phyloP scores from a whole-genome alignment of 805 yeast species.

The Metschnikowia noctiluminum region DNA sequence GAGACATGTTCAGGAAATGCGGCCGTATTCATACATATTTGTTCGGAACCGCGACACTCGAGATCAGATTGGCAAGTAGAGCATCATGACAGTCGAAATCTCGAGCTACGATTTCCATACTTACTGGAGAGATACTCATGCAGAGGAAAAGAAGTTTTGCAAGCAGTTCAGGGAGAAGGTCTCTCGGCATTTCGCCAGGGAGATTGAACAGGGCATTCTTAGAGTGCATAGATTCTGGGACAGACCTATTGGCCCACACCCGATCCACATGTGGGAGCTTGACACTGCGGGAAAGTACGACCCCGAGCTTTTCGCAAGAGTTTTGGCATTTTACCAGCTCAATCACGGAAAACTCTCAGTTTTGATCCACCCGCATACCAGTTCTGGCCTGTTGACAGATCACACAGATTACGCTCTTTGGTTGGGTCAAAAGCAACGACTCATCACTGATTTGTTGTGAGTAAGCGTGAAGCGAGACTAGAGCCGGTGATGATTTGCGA shows the following conservation, averaged over 20 bases:
- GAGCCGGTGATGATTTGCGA: too few relatives aligned
- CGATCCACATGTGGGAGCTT: slow-evolving; percentile 55
- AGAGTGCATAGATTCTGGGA: slow-evolving; percentile 46
- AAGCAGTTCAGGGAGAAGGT: slow-evolving; percentile 38
- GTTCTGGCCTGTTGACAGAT: slow-evolving; percentile 41
- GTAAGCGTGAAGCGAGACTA: not conserved
- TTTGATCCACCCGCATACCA: slow-evolving; percentile 51
- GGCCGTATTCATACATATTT: not conserved
- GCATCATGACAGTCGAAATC: slow-evolving; percentile 9
- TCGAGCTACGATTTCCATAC: slow-evolving; percentile 51
- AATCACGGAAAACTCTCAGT: slow-evolving; percentile 53
- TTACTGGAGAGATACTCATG: slow-evolving; percentile 41
- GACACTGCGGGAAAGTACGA: slow-evolving; percentile 35
- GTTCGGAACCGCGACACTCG: too few relatives aligned
- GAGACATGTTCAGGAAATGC: not conserved
- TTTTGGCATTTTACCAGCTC: slow-evolving; percentile 50
- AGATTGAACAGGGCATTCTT: slow-evolving; percentile 39
- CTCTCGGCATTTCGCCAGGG: slow-evolving; percentile 38
- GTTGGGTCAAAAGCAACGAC: slow-evolving; percentile 45
- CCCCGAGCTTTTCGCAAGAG: slow-evolving; percentile 41
- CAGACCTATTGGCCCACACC: slow-evolving; percentile 56
- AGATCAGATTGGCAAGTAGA: too few relatives aligned
- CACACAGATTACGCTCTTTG: slow-evolving; percentile 56
- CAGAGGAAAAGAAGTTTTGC: slow-evolving; percentile 34
- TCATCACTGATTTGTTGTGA: slow-evolving; percentile 4